These are phyloP conservation scores for Hansenula sp. DNA, from an alignment of 1,139 yeast genomes.

Conservation along the genomic window DNA sequence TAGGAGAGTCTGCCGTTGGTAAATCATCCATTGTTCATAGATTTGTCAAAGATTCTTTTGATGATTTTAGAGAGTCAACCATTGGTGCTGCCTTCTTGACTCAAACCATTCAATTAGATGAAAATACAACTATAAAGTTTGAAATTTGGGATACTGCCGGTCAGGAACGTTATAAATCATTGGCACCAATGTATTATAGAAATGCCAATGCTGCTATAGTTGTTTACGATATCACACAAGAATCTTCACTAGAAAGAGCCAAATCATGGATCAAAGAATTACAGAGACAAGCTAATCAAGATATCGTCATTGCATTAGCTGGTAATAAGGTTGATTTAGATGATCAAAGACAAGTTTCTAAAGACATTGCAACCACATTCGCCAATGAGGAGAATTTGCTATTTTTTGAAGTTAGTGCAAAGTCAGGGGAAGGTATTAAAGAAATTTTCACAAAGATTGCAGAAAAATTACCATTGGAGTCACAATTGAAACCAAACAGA, in stretches of 20 bases:
- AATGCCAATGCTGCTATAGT: slow-evolving; percentile 83
- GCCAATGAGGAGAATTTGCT: slow-evolving; percentile 74
- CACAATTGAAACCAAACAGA: slow-evolving; percentile 25
- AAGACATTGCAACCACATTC: slow-evolving; percentile 50
- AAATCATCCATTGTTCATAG: slow-evolving; percentile 87
- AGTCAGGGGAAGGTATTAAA: slow-evolving; percentile 78
- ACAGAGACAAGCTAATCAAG: slow-evolving; percentile 82
- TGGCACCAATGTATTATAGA: slow-evolving; percentile 85
- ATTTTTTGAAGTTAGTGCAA: slow-evolving; percentile 93
- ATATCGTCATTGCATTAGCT: slow-evolving; percentile 80
- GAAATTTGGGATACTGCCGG: slow-evolving; percentile 93
- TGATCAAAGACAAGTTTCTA: slow-evolving; percentile 49
- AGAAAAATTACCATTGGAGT: slow-evolving; percentile 51
- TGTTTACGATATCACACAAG: slow-evolving; percentile 68
- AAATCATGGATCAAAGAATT: slow-evolving; percentile 96
- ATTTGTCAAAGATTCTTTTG: slow-evolving; percentile 92
- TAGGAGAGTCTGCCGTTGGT: slow-evolving; percentile 97
- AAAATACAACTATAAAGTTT: slow-evolving; percentile 61
- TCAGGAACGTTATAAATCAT: slow-evolving; percentile 75
- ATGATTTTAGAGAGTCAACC: slow-evolving; percentile 90
- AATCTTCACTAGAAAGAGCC: slow-evolving; percentile 78
- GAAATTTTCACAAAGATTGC: slow-evolving; percentile 85
- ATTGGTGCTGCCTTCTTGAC: slow-evolving; percentile 97
- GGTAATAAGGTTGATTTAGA: slow-evolving; percentile 78
- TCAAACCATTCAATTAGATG: slow-evolving; percentile 70